Evolutionary conservation across 371 early-diverging fungal species (phyloP).

Genomic region (Phascolomyces articulosus): DNA sequence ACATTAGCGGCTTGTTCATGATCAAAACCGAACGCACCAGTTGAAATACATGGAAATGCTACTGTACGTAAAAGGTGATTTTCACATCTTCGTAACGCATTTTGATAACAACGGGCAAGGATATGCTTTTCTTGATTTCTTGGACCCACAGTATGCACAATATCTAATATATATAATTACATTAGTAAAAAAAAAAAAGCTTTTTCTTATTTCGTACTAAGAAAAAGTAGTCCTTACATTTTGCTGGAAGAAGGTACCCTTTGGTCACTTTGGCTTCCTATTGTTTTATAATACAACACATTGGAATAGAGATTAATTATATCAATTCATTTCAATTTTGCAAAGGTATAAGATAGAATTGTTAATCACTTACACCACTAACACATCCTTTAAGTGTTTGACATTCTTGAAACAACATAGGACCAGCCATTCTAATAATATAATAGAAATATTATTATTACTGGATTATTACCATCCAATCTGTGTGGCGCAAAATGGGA

Average conservation of each 20-base stretch:
- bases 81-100: slow-evolving; percentile 53
- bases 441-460: not conserved
- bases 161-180: slow-evolving; percentile 33
- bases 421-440: not conserved
- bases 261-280: slow-evolving; percentile 75
- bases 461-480: too few relatives aligned
- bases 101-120: slow-evolving; percentile 65
- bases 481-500: too few relatives aligned
- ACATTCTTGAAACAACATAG: not conserved
- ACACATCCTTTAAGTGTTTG: not conserved
- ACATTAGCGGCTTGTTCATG: slow-evolving; percentile 70
- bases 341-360: not conserved
- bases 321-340: too few relatives aligned
- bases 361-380: not conserved
- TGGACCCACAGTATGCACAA: slow-evolving; percentile 82
- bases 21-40: slow-evolving; percentile 86
- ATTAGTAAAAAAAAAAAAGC: too few relatives aligned
- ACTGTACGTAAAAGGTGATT: slow-evolving; percentile 58
- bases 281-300: too few relatives aligned
- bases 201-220: not conserved
- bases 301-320: too few relatives aligned
- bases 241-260: slow-evolving; percentile 21
- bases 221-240: not conserved
- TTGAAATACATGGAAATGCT: slow-evolving; percentile 86
- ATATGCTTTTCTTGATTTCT: slow-evolving; percentile 60